phyloP scores from a whole-genome alignment of 371 early-diverging fungal genomes.

The Circinella umbellata region DNA sequence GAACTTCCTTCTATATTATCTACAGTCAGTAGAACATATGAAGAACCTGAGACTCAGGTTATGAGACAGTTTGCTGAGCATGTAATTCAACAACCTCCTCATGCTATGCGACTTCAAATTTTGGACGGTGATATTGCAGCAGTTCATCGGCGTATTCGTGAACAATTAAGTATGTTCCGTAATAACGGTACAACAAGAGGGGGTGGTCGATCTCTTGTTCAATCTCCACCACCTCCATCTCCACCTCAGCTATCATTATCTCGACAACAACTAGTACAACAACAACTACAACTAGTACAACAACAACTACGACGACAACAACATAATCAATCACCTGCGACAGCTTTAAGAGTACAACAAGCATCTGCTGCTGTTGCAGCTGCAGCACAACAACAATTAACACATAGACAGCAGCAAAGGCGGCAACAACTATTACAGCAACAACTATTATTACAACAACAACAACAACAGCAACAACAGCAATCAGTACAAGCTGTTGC shows the following conservation, averaged over 20 bases:
- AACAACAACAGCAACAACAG: no score
- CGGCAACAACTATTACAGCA: no score
- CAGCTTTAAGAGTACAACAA: no score
- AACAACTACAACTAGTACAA: no score
- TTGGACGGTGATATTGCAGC: slow-evolving; percentile 36
- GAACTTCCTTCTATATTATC: slow-evolving; percentile 37
- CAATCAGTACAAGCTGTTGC: neutral
- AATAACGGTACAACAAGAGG: neutral
- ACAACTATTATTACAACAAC: no score
- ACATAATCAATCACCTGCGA: no score
- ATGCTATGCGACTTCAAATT: slow-evolving; percentile 32
- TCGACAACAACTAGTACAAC: no score
- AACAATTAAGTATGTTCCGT: slow-evolving; percentile 32
- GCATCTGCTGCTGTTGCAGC: no score
- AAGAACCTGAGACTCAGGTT: slow-evolving; percentile 10
- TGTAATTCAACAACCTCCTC: slow-evolving; percentile 38
- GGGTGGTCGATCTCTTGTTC: slow-evolving; percentile 16
- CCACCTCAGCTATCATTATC: neutral
- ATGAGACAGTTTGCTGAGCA: slow-evolving; percentile 31
- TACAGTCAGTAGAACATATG: slow-evolving; percentile 15
- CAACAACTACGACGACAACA: no score
- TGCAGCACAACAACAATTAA: no score
- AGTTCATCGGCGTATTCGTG: slow-evolving; percentile 42
- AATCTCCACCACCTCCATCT: slow-evolving; percentile 5
- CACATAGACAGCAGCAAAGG: no score